These are phyloP conservation scores for Brettanomyces nanus DNA, from an alignment of 805 yeast genomes.

Conservation along the genomic window DNA sequence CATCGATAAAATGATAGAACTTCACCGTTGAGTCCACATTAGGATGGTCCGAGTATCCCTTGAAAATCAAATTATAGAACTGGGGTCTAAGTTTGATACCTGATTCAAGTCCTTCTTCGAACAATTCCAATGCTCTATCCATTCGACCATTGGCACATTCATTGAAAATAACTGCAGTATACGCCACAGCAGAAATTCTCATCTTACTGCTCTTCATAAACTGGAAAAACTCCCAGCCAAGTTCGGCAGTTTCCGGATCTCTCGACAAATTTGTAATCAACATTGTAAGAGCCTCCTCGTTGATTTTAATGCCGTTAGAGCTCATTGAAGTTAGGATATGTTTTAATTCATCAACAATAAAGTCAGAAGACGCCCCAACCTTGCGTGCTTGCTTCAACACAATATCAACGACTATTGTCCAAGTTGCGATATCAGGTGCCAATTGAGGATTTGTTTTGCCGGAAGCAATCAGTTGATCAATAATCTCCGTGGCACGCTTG, in stretches of 20 bases:
- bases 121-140: constrained; percentile 33
- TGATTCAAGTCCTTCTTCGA: constrained; percentile 26
- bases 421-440: constrained; percentile 54
- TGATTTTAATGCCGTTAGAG: constrained; percentile 28
- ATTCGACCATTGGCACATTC: constrained; percentile 37
- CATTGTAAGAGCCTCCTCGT: constrained; percentile 40
- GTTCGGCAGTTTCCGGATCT: constrained; percentile 35
- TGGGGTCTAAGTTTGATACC: constrained; percentile 30
- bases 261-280: constrained; percentile 46
- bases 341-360: constrained; percentile 22
- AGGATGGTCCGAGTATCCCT: constrained; percentile 35
- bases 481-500: constrained; percentile 39
- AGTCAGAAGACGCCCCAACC: constrained; percentile 30
- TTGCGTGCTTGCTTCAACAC: constrained; percentile 41
- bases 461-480: constrained; percentile 33
- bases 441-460: constrained; percentile 23
- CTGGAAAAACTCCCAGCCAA: constrained; percentile 45
- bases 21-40: constrained; percentile 28
- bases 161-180: constrained; percentile 39
- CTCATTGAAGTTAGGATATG: constrained; percentile 31
- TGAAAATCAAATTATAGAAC: constrained; percentile 39
- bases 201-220: constrained; percentile 28
- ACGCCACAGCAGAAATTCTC: constrained; percentile 28
- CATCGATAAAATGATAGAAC: constrained; percentile 31
- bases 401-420: constrained; percentile 49